These are phyloP conservation scores for Ganoderma boninense DNA, from an alignment of 1,284 basidiomycete genomes.

Conservation along the genomic window DNA sequence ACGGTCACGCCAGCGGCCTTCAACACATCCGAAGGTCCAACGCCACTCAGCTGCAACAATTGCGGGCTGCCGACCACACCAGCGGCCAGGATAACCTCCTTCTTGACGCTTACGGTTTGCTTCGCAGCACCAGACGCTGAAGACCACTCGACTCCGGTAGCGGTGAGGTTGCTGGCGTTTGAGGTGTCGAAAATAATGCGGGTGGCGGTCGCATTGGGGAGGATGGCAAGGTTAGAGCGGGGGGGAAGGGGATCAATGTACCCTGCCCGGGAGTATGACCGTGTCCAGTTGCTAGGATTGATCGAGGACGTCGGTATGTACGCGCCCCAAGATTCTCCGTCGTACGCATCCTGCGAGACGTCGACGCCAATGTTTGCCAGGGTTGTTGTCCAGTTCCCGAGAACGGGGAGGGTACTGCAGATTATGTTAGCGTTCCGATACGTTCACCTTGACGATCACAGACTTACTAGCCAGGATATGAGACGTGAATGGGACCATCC, in stretches of 20 bases:
- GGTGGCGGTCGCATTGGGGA: conserved; percentile 66
- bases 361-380: conserved; percentile 55
- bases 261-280: conserved; percentile 72
- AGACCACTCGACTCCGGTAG: conserved; percentile 66
- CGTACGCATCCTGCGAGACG: conserved; percentile 52
- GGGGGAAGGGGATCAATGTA: conserved; percentile 73
- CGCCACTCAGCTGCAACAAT: conserved; percentile 75
- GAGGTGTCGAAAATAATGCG: conserved; percentile 59
- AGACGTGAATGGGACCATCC: conserved; percentile 54
- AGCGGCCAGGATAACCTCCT: conserved; percentile 68
- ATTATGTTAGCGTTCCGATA: neutral
- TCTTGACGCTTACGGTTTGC: conserved; percentile 57
- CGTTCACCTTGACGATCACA: conserved; percentile 2
- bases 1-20: conserved; percentile 57
- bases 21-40: conserved; percentile 71
- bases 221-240: conserved; percentile 69
- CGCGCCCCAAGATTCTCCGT: conserved; percentile 58
- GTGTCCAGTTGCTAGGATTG: conserved; percentile 70
- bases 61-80: conserved; percentile 74
- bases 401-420: conserved; percentile 53
- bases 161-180: conserved; percentile 52
- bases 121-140: conserved; percentile 40
- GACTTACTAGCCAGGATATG: conserved; percentile 61
- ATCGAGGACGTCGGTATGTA: conserved; percentile 71
- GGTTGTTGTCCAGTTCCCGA: conserved; percentile 61